Evolutionary conservation across 129 eudicot genomes (phyloP), one percentile per base, ranked within the genome.

Genomic region (Silybum marianum): DNA sequence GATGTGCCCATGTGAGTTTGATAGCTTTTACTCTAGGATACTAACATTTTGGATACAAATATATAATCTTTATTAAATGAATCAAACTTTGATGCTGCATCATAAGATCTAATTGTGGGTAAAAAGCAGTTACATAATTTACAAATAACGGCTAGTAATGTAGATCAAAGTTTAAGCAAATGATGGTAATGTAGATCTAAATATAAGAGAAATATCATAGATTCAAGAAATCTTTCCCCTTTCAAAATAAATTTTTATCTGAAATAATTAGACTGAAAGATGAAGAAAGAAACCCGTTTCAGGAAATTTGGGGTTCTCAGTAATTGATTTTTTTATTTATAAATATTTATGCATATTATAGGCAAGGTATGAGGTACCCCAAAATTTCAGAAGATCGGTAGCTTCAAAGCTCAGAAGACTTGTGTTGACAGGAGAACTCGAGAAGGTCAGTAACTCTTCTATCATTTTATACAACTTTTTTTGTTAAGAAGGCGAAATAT

Each of bases 281-380:
- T 54, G 21, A 54, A 54, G 65, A 54, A 54, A 54, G 65, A 54
- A 54, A 54, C 65, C 66, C n/a, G 23, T 58, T 58, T 58, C 3
- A 30, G 19, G 18, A 78, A 24, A 24, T 68, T 9, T 42, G 3
- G 3, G 42, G 51, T 70, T 70, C 72, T 38, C n/a, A 38, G 7
- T 75, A 54, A 71, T 54, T 51, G 36, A 32, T 51, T 30, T 34
- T 80, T 9, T 65, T 83, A 6, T 26, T n/a, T 1, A 32, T 38
- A 38, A 6, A 63, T 73, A 10, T 85, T 32, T 71, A 69, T 46
- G 16, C 82, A 7, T 65, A 11, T 39, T 83, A 84, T 91, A 90
- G 91, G 44, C 54, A 82, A 80, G 67, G 81, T 63, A 60, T 74
- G 88, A 81, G 42, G 78, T 84, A 72, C 90, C 90, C 1, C 80